Conservation (phyloP, 2,329 filamentous ascomycete species). For the Elsinoe ampelina region DNA sequence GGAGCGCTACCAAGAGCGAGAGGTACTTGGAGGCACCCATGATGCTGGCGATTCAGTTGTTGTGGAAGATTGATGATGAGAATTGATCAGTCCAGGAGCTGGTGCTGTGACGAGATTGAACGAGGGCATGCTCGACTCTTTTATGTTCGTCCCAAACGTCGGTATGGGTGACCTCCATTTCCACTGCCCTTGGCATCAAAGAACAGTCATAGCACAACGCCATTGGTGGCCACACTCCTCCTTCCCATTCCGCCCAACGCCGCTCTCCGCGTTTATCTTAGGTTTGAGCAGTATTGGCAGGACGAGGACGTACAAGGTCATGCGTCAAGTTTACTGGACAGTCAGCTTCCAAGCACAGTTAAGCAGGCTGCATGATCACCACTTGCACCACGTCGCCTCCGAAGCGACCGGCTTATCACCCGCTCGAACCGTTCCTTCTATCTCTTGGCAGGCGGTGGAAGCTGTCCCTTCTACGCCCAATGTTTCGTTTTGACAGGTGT, state of each 20-base stretch:
- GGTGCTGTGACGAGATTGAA: background rate
- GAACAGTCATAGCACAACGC: background rate
- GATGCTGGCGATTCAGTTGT: background rate
- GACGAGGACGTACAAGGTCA: background rate
- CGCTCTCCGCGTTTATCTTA: background rate
- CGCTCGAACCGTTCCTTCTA: background rate
- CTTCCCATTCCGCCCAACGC: conserved; percentile 3
- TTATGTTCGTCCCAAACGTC: background rate
- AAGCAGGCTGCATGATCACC: background rate
- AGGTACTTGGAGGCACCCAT: conserved; percentile 8
- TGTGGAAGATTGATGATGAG: background rate
- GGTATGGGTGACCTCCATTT: background rate
- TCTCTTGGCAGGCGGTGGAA: background rate
- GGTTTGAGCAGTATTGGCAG: background rate
- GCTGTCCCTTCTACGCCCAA: background rate
- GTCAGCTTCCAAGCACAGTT: conserved; percentile 10
- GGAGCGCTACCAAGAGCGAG: conserved; percentile 4
- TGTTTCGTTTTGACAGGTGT: background rate
- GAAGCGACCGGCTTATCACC: conserved; percentile 4
- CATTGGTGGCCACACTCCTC: background rate
- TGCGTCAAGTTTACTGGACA: background rate
- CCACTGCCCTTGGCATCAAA: background rate
- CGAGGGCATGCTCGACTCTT: background rate
- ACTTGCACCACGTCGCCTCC: background rate
- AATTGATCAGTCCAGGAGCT: background rate